Evolutionary conservation across 331 rosid genomes (phyloP).

Genomic region (Quercus tomentella): DNA sequence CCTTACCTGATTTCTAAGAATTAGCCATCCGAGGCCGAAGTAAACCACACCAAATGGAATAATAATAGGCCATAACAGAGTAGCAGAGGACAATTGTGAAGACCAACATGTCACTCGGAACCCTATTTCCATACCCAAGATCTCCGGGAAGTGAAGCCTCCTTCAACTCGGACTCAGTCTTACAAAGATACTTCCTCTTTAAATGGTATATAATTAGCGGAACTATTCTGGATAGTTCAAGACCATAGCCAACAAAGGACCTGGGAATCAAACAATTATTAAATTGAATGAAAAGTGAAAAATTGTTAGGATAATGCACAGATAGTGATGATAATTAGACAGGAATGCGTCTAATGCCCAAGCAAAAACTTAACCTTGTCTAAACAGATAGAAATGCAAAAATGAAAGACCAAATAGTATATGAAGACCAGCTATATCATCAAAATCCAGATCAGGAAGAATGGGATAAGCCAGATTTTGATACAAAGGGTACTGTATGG

Average conservation of each 20-base stretch:
- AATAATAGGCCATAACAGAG: conserved; percentile 76
- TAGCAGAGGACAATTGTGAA: conserved; percentile 73
- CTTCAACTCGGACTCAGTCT: conserved; percentile 78
- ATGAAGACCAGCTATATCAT: too few relatives aligned
- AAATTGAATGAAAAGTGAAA: not conserved
- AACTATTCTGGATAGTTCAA: conserved; percentile 75
- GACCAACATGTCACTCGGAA: conserved; percentile 74
- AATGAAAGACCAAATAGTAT: too few relatives aligned
- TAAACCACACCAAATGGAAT: conserved; percentile 73
- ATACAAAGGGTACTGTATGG: too few relatives aligned
- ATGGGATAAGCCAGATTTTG: too few relatives aligned
- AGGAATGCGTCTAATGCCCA: too few relatives aligned
- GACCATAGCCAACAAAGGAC: conserved; percentile 87
- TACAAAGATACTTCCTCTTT: conserved; percentile 77
- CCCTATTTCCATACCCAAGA: conserved; percentile 66
- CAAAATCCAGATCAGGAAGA: too few relatives aligned
- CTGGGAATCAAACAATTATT: conserved; percentile 26
- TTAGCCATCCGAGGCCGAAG: conserved; percentile 81
- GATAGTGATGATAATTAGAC: too few relatives aligned
- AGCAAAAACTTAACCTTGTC: too few relatives aligned
- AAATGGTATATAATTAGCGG: conserved; percentile 80
- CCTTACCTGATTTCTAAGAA: conserved; percentile 84
- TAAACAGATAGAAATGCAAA: too few relatives aligned
- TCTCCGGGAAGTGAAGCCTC: conserved; percentile 87
- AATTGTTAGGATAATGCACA: too few relatives aligned